These are phyloP conservation scores for grape (Vitis vinifera) DNA, from an alignment of 164 flowering plant genomes.

Conservation along the genomic window DNA sequence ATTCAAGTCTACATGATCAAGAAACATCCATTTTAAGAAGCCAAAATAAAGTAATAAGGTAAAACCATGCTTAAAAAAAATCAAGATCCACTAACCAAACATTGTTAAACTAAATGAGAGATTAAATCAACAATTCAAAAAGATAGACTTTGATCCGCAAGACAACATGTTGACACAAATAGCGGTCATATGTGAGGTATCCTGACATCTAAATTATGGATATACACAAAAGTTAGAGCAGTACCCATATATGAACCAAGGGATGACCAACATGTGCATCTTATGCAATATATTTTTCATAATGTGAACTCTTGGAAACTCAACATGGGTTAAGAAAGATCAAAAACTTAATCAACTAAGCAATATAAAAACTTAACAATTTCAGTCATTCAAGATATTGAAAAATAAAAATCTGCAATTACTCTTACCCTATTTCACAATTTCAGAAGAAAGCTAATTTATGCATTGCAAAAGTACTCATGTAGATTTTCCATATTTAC, in stretches of 20 bases:
- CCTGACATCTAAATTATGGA: neutral
- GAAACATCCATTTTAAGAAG: neutral
- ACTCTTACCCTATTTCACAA: too few relatives aligned
- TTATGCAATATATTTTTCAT: neutral
- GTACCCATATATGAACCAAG: neutral
- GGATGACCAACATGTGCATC: neutral
- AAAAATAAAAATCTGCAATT: too few relatives aligned
- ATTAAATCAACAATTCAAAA: neutral
- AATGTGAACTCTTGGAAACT: too few relatives aligned
- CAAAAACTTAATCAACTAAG: too few relatives aligned
- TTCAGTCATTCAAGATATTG: too few relatives aligned
- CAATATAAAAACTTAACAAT: too few relatives aligned
- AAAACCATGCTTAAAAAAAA: neutral
- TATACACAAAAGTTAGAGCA: neutral
- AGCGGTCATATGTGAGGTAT: neutral
- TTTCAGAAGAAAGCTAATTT: neutral
- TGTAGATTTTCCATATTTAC: neutral
- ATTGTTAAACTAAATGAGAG: neutral
- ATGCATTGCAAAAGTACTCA: too few relatives aligned
- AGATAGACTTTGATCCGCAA: neutral
- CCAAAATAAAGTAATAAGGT: neutral
- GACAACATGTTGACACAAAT: too few relatives aligned
- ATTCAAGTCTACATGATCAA: slow-evolving; percentile 67
- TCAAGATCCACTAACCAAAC: neutral
- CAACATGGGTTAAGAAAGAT: too few relatives aligned